Evolutionary conservation across 2,329 filamentous ascomycete genomes (phyloP).

Genomic region (Colletotrichum sp.): DNA sequence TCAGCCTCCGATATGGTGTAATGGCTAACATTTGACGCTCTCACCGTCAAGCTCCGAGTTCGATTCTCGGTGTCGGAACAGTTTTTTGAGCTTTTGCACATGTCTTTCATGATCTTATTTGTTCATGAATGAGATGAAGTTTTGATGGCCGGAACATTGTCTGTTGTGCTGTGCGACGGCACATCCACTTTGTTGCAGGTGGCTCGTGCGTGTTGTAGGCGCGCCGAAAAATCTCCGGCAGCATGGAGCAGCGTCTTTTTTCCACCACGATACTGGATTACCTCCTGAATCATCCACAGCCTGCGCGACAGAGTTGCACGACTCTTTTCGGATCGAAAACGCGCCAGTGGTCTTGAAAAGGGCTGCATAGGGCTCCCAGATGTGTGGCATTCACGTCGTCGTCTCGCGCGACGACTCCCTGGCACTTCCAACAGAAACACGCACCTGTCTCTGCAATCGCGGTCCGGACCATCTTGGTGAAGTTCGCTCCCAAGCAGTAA

Average conservation of each 20-base stretch:
- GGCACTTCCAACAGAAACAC: slow-evolving; percentile 41
- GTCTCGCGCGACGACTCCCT: slow-evolving; percentile 44
- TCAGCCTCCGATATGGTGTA: not conserved
- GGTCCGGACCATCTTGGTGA: slow-evolving; percentile 65
- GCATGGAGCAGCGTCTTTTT: not conserved
- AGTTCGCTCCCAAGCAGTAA: slow-evolving; percentile 29
- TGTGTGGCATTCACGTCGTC: slow-evolving; percentile 67
- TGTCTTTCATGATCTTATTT: not conserved
- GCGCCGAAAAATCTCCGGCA: not conserved
- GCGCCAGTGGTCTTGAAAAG: not conserved
- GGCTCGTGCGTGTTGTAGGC: not conserved
- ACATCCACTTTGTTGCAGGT: not conserved
- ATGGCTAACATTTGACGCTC: slow-evolving; percentile 3
- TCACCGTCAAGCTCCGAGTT: slow-evolving; percentile 6
- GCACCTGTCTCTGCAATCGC: slow-evolving; percentile 55
- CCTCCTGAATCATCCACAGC: not conserved
- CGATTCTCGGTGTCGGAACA: not conserved
- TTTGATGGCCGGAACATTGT: not conserved
- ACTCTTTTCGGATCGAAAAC: not conserved
- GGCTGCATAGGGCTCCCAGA: slow-evolving; percentile 28
- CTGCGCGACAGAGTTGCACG: not conserved
- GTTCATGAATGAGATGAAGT: not conserved
- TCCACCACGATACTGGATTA: too few species aligned
- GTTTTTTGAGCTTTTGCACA: not conserved
- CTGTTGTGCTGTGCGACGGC: not conserved